A percentile compares a stretch with the other conserved stretches of the same genome.
Evolutionary conservation across 805 yeast species (phyloP).

Genomic region (Sugiyamaella americana): DNA sequence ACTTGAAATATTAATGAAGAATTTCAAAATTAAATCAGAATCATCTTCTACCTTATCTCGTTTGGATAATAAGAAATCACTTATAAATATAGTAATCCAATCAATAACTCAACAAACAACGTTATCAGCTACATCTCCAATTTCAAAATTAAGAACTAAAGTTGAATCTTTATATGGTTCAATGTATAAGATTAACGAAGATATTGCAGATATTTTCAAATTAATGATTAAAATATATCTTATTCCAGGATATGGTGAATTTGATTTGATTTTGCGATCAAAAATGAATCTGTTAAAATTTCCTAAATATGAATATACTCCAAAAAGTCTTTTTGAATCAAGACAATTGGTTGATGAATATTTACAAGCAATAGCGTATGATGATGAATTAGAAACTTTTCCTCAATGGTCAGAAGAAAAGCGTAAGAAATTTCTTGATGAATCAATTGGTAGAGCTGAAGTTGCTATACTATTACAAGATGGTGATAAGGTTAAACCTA

Average conservation of each 20-base stretch:
- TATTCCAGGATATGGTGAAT: slow-evolving; percentile 21
- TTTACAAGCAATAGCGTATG: slow-evolving; percentile 17
- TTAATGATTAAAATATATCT: slow-evolving; percentile 20
- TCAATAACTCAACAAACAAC: slow-evolving; percentile 4
- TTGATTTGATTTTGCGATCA: slow-evolving; percentile 20
- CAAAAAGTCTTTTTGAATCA: slow-evolving; percentile 19
- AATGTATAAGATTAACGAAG: slow-evolving; percentile 2
- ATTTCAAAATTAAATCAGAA: not conserved
- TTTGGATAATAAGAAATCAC: slow-evolving; percentile 11
- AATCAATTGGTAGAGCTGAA: slow-evolving; percentile 1
- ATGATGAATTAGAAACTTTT: slow-evolving; percentile 19
- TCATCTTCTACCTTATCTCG: not conserved
- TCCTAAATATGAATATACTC: slow-evolving; percentile 16
- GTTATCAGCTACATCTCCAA: not conserved
- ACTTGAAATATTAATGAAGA: slow-evolving; percentile 17
- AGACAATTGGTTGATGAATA: slow-evolving; percentile 17
- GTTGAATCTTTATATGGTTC: slow-evolving; percentile 4
- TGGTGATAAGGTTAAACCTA: not conserved
- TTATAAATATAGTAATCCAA: slow-evolving; percentile 1
- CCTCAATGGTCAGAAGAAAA: not conserved
- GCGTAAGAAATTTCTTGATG: not conserved
- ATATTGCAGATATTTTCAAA: slow-evolving; percentile 10
- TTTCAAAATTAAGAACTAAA: not conserved
- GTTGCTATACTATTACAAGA: slow-evolving; percentile 1
- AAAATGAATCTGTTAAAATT: slow-evolving; percentile 25